These are phyloP conservation scores for Exophiala xenobiotica DNA, from an alignment of 2,329 filamentous ascomycete species.

Conservation along the genomic window DNA sequence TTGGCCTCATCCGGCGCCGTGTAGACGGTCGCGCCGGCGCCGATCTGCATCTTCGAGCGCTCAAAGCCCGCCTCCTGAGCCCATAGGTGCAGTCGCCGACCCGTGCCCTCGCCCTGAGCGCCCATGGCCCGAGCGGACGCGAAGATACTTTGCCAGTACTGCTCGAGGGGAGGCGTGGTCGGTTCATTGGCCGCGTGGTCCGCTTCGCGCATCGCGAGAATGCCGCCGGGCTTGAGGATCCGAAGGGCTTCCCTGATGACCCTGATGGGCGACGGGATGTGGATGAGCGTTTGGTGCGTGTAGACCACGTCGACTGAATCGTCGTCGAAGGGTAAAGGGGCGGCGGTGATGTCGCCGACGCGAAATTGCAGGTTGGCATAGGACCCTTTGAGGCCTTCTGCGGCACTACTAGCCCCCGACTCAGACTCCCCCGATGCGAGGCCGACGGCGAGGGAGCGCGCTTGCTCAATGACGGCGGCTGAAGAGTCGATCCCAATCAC, in stretches of 20 bases:
- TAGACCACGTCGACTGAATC: conserved; percentile 58
- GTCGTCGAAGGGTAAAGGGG: conserved; percentile 44
- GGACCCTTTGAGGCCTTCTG: no score
- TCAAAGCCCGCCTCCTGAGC: conserved; percentile 28
- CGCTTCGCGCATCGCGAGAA: conserved; percentile 48
- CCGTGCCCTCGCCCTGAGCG: conserved; percentile 30
- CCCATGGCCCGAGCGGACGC: conserved; percentile 30
- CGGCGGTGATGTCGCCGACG: conserved; percentile 39
- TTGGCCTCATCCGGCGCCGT: conserved; percentile 10
- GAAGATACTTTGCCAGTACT: conserved; percentile 28
- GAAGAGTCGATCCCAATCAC: conserved; percentile 39
- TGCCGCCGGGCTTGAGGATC: conserved; percentile 53
- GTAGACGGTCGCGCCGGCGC: conserved; percentile 15
- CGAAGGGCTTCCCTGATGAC: conserved; percentile 55
- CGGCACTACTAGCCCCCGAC: no score
- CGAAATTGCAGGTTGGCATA: neutral
- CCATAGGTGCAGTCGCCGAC: conserved; percentile 29
- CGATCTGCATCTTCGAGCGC: conserved; percentile 22
- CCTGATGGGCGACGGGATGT: conserved; percentile 51
- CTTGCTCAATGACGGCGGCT: conserved; percentile 33
- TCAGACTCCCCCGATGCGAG: no score
- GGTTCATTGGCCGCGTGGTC: conserved; percentile 34
- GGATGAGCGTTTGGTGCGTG: conserved; percentile 58
- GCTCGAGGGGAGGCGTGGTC: conserved; percentile 24
- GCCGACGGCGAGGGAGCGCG: conserved; percentile 35